Base-by-base conservation (phyloP, 169 alveolate genomes). In the Cryptosporidium ryanae region DNA sequence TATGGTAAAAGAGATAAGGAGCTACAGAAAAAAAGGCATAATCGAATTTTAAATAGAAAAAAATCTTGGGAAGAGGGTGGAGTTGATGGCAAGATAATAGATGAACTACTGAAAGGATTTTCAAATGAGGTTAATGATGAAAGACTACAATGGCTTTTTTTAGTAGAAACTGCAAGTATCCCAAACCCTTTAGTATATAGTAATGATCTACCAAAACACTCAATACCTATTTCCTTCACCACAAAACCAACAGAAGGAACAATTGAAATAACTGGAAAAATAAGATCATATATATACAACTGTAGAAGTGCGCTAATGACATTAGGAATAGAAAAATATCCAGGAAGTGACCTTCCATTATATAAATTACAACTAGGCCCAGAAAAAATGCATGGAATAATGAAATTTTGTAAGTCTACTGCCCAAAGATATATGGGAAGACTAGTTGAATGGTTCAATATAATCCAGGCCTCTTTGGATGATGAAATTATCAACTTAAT, bases 11-110 rank as follows among this genome's bases (percentile, higher is more conserved):
- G 43, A 23, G 87, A 76, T 32, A 76, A 43, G 23, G 71, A 76
- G 23, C 17, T 76, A 46, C 57, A 38, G 63, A 55, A 55, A 27
- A 76, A 61, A 38, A 32, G 87, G 21, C 87, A 76, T 18, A 12
- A 23, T 17, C 55, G 21, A 27, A 29, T 31, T 21, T 59, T 76
- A 29, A 70, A 55, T 38, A 76, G 34, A 7, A 76, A 76, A 29
- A 76, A 59, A 76, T 38, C 76, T 18, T 76, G 87, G 87, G 87
- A 76, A 13, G 87, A 76, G 10, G 87, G 87, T 1, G 87, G 76
- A 31, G 71, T 15, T 21, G 46, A 76, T 10, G 87, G 87, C 5
- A 27, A 27, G 43, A 38, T 76, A 25, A 76, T 76, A 18, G 87
- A 76, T 0, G 64, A 59, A 10, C 25, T 76, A n/a, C 38, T 76